A percentile compares a stretch with the other conserved stretches of the same genome.
These are phyloP conservation scores for Mycena rosella DNA, from an alignment of 768 basidiomycete genomes.

Conservation along the genomic window DNA sequence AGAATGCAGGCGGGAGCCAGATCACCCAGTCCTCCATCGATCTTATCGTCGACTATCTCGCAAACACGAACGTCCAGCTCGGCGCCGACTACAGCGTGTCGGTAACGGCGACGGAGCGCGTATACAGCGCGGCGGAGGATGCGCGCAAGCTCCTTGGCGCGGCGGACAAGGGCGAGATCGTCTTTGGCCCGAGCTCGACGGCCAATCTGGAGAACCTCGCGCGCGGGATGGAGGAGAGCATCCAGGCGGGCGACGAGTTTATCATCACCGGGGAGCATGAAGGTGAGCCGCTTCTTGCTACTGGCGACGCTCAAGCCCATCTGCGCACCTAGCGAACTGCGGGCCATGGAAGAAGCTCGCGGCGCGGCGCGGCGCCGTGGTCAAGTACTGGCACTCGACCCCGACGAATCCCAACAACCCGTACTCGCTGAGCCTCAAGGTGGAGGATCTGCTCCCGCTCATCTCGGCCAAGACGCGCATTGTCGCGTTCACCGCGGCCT, in stretches of 20 bases:
- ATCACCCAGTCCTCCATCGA: constrained; percentile 60
- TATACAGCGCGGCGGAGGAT: constrained; percentile 62
- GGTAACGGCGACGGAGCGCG: constrained; percentile 59
- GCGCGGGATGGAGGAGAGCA: constrained; percentile 66
- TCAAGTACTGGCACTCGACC: constrained; percentile 72
- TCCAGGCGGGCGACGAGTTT: constrained; percentile 76
- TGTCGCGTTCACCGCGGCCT: constrained; percentile 80
- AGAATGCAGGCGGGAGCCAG: constrained; percentile 84
- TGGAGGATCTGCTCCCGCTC: constrained; percentile 70
- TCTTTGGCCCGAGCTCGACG: constrained; percentile 76
- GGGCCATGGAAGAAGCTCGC: constrained; percentile 86
- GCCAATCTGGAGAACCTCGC: constrained; percentile 79
- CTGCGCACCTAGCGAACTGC: constrained; percentile 70
- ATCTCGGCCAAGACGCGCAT: constrained; percentile 76
- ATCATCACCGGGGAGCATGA: constrained; percentile 87
- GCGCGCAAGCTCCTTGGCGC: constrained; percentile 77
- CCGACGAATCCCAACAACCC: constrained; percentile 68
- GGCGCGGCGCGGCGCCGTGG: constrained; percentile 60
- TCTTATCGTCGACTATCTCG: constrained; percentile 74
- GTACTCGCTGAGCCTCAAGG: constrained; percentile 69
- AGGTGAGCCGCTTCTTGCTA: constrained; percentile 53
- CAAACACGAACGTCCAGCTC: constrained; percentile 80
- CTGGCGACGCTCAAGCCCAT: neutral
- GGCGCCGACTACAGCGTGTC: constrained; percentile 78
- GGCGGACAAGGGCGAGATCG: constrained; percentile 69